Percentiles rank a stretch among this genome's conserved stretches.
These are phyloP conservation scores for Porodaedalea pini DNA, from an alignment of 1,284 basidiomycete genomes.

Conservation along the genomic window DNA sequence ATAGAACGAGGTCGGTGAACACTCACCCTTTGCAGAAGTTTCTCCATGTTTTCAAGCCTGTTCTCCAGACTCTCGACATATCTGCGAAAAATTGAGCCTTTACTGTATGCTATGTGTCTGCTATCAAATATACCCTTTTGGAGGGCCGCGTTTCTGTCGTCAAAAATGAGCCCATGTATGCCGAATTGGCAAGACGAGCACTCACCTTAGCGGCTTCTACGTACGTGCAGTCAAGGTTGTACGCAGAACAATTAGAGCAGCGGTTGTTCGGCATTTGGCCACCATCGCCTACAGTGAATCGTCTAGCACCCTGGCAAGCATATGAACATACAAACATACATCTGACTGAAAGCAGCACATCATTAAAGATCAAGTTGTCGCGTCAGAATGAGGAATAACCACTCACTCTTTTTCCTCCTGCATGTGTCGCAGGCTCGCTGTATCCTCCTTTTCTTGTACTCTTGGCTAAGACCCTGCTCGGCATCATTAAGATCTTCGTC, in stretches of 20 bases:
- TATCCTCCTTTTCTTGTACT: slow-evolving; percentile 61
- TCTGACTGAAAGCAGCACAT: slow-evolving; percentile 39
- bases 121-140: slow-evolving; percentile 64
- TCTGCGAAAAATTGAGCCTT: slow-evolving; percentile 32
- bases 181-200: slow-evolving; percentile 4
- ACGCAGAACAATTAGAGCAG: slow-evolving; percentile 78
- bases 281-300: slow-evolving; percentile 47
- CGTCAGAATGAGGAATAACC: neutral
- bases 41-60: slow-evolving; percentile 69
- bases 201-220: slow-evolving; percentile 67
- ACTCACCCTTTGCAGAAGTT: slow-evolving; percentile 55
- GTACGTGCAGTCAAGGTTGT: slow-evolving; percentile 74
- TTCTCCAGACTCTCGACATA: slow-evolving; percentile 74
- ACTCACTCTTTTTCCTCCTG: slow-evolving; percentile 69
- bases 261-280: slow-evolving; percentile 59
- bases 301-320: neutral
- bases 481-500: slow-evolving; percentile 43
- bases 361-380: slow-evolving; percentile 13
- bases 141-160: slow-evolving; percentile 73
- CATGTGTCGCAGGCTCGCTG: slow-evolving; percentile 76
- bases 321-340: slow-evolving; percentile 16
- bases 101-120: slow-evolving; percentile 20
- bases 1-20: neutral
- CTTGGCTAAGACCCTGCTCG: slow-evolving; percentile 28
- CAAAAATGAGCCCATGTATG: neutral